Evolutionary conservation across 2,329 filamentous ascomycete genomes (phyloP), one percentile per base, ranked within the genome.

Genomic region (Paraphaeosphaeria sporulosa): DNA sequence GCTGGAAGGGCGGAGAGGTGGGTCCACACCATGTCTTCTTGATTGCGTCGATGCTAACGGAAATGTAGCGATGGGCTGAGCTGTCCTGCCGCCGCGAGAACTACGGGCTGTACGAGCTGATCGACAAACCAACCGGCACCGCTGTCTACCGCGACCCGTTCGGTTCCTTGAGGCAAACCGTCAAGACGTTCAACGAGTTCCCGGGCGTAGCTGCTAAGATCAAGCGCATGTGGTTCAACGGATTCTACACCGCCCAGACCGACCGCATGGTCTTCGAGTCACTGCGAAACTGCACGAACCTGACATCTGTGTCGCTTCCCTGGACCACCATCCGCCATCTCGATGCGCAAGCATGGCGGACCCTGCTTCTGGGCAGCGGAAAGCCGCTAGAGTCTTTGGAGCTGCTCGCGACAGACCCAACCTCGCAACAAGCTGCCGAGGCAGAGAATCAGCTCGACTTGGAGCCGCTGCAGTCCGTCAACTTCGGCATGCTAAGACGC

Each of bases 91-190:
- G 76, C 53, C 79, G 81, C 66, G 78, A 77, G 62, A 76, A 71
- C 61, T 84, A 83, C 68, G 70, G 71, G 30, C 71, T 83, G 30
- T 84, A 84, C 69, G 82, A 84, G 67, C 70, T 84, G 48, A 82
- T 83, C 66, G 77, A 80, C 56, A 76, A 73, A 51, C 80, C 79
- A 19, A 79, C 77, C 25, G 79, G 82, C 57, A 79, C 79, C 32
- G 81, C 80, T 48, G 82, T 85, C 61, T 85, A 83, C 71, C 82
- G 82, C 53, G 82, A 85, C 69, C 84, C 84, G 0, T 84, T 82
- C 71, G 75, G 77, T 55, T 81, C 81, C 0, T 76, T 86, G 54
- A 80, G 79, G 71, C 75, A 80, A 40, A 84, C 83, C 4, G 78
- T 80, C 21, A 71, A 74, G 36, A 79, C 85, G 25, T 82, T 85